Conservation (phyloP, 345 rosid species). For the Streptanthus diversifolius region DNA sequence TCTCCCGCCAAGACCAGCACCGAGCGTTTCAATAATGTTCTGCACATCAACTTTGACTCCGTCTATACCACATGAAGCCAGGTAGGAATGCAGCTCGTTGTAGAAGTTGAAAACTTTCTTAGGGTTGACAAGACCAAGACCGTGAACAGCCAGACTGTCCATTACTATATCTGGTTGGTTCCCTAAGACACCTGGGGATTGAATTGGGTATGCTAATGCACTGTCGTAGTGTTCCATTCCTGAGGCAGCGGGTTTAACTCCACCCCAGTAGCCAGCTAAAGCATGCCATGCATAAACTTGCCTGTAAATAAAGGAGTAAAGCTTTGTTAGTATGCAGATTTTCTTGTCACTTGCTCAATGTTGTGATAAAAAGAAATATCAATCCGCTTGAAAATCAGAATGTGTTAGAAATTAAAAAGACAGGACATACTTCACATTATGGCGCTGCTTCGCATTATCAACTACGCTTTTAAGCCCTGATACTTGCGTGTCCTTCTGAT, state of each 20-base stretch:
- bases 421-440: constrained; percentile 68
- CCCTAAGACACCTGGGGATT: constrained; percentile 80
- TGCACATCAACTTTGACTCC: constrained; percentile 99
- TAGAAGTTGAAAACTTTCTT: constrained; percentile 90
- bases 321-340: not conserved
- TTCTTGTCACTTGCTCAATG: not conserved
- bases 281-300: constrained; percentile 96
- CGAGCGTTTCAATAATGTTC: constrained; percentile 91
- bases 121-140: constrained; percentile 92
- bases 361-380: not conserved
- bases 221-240: constrained; percentile 97
- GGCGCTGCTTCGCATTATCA: constrained; percentile 71
- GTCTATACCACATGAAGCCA: constrained; percentile 91
- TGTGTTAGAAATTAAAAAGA: not conserved
- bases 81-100: constrained; percentile 90
- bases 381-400: not conserved
- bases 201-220: constrained; percentile 82
- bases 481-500: constrained; percentile 42
- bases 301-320: constrained; percentile 34
- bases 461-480: constrained; percentile 73
- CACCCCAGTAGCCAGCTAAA: constrained; percentile 98
- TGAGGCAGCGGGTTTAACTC: constrained; percentile 85
- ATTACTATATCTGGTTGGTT: constrained; percentile 93
- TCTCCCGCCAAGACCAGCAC: constrained; percentile 95
- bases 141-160: constrained; percentile 87